Conservation (phyloP, 495 filamentous ascomycete genomes). For the Polyplosphaeria fusca region DNA sequence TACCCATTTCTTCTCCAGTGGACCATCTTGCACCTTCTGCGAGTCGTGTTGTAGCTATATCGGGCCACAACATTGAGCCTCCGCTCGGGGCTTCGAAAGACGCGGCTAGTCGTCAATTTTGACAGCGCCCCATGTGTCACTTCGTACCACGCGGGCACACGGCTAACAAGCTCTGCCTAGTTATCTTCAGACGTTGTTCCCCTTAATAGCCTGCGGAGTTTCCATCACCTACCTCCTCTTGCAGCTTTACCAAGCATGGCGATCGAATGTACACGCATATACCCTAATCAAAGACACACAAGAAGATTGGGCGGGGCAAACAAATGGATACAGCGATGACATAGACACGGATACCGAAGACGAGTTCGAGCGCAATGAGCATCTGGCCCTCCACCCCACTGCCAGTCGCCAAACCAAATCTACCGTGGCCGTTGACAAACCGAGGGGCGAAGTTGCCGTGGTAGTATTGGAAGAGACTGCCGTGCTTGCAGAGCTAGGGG, state of each 20-base stretch:
- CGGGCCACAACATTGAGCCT: no score
- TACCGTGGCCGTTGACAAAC: conserved; percentile 72
- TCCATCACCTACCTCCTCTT: conserved; percentile 66
- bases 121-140: not conserved
- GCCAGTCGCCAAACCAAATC: conserved; percentile 59
- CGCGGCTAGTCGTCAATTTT: no score
- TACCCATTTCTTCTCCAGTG: not conserved
- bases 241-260: conserved; percentile 50
- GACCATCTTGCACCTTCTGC: no score
- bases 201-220: conserved; percentile 63
- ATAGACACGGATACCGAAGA: conserved; percentile 63
- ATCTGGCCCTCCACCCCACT: conserved; percentile 59
- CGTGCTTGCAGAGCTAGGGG: conserved; percentile 64
- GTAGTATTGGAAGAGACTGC: conserved; percentile 72
- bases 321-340: conserved; percentile 47
- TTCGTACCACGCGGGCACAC: not conserved
- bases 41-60: no score
- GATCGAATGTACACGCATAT: conserved; percentile 53
- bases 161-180: conserved; percentile 45
- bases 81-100: no score
- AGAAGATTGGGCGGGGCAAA: conserved; percentile 14
- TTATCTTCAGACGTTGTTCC: conserved; percentile 79
- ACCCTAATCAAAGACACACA: conserved; percentile 10
- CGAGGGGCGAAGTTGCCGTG: conserved; percentile 65
- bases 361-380: conserved; percentile 36